Evolutionary conservation across 108 stramenopile genomes (phyloP), one percentile per base, ranked within the genome.

Genomic region (Licmophora abbreviata): DNA sequence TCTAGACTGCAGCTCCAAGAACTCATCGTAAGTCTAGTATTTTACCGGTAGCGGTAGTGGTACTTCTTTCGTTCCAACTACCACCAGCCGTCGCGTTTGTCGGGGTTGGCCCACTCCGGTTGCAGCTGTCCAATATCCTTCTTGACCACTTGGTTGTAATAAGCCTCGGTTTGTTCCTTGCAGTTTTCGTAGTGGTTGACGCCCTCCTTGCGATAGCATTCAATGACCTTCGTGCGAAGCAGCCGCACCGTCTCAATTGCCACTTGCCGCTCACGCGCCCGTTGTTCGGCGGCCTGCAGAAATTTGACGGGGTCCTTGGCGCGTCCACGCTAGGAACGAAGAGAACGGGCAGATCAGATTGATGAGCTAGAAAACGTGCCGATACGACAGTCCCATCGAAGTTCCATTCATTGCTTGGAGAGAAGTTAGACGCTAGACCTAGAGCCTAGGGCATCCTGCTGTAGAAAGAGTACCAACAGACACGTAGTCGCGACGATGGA

Each of bases 161-260:
- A 87, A 50, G 65, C 64, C 27, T 81, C 68, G 32, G 74, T 68
- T 31, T 56, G 63, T 25, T 68, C 77, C 53, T 81, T 81, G 61
- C 91, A 92, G 51, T 92, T 86, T 25, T 88, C 82, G 58, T 88
- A 88, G 54, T 86, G 85, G 56, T 92, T 92, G 32, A 88, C 83
- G 12, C 91, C 91, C 48, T 85, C 81, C 34, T 66, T 66, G 24
- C 86, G 91, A 56, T 88, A 84, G 58, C 91, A 92, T 40, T 81
- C 69, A 48, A 85, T 85, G 26, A 92, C 83, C 45, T 83, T 71
- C 32, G 78, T 74, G n/a, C 91, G 83, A 8, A 92, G 53, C 17
- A 92, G 55, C 29, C 74, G 69, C 36, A 92, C 91, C 7, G 85
- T 92, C 47, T 92, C 91, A 50, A 71, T 67, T 1, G 91, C 91